Conservation (phyloP, 2,329 filamentous ascomycete species). For the Aureobasidium sp. region DNA sequence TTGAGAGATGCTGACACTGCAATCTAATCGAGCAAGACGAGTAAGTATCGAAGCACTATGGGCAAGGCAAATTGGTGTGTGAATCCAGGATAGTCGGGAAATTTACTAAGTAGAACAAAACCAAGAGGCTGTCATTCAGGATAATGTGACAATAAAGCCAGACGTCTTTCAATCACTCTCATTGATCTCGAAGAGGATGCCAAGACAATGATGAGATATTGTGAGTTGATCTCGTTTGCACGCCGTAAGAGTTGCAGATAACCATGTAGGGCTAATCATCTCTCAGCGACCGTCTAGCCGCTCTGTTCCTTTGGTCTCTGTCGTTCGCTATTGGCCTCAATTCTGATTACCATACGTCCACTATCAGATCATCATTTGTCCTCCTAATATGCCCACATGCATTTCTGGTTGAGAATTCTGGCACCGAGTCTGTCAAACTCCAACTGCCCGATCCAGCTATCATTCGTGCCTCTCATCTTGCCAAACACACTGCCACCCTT, state of each 20-base stretch:
- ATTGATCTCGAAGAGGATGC: neutral
- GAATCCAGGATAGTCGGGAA: too few species aligned
- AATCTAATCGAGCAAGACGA: neutral
- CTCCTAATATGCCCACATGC: constrained; percentile 50
- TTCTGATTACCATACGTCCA: neutral
- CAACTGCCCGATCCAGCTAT: constrained; percentile 82
- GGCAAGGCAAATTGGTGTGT: neutral
- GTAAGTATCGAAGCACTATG: neutral
- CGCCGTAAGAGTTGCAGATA: too few species aligned
- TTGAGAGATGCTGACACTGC: neutral
- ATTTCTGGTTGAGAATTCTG: constrained; percentile 77
- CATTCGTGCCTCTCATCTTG: constrained; percentile 75
- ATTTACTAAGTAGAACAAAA: neutral
- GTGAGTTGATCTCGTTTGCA: too few species aligned
- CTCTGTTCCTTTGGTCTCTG: too few species aligned
- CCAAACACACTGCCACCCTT: constrained; percentile 97
- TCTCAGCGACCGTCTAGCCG: too few species aligned
- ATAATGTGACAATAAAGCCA: neutral
- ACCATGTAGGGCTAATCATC: too few species aligned
- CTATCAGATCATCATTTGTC: neutral
- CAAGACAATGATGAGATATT: too few species aligned
- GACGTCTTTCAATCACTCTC: neutral
- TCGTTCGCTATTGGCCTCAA: neutral
- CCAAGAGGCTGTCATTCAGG: neutral
- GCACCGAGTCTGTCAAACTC: constrained; percentile 84